phyloP scores from a whole-genome alignment of 805 yeast genomes.

The Alloascoidea hylecoeti region DNA sequence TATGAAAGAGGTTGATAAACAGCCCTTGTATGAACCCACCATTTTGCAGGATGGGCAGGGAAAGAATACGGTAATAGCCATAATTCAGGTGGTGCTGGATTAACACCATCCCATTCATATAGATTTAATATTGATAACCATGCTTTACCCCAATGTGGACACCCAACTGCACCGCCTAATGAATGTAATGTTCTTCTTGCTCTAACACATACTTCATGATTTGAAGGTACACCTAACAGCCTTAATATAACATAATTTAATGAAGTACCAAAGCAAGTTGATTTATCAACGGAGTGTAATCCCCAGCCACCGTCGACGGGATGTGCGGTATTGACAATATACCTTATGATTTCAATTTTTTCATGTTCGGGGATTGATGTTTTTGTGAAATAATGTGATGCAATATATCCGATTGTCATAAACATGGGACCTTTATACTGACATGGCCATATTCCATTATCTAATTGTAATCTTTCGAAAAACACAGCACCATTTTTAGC shows the following conservation, averaged over 20 bases:
- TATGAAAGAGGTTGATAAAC: constrained; percentile 83
- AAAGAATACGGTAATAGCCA: constrained; percentile 74
- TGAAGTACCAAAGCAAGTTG: constrained; percentile 90
- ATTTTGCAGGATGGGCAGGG: constrained; percentile 86
- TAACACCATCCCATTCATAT: constrained; percentile 93
- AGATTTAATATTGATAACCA: constrained; percentile 75
- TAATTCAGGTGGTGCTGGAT: constrained; percentile 94
- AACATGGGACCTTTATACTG: constrained; percentile 98
- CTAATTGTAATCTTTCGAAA: constrained; percentile 57
- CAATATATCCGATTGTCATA: constrained; percentile 82
- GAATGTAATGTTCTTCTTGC: constrained; percentile 59
- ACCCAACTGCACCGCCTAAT: constrained; percentile 81
- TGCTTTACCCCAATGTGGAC: constrained; percentile 96
- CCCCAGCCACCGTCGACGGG: constrained; percentile 99
- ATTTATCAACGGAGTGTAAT: constrained; percentile 78
- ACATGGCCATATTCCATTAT: constrained; percentile 71
- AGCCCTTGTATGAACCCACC: constrained; percentile 99
- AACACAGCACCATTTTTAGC: constrained; percentile 66
- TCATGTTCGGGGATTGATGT: constrained; percentile 54
- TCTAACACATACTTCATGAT: constrained; percentile 63
- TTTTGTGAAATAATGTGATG: constrained; percentile 54
- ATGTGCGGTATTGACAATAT: constrained; percentile 82
- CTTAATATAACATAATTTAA: constrained; percentile 77
- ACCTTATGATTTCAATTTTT: constrained; percentile 62
- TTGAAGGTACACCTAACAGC: constrained; percentile 57